phyloP scores from a whole-genome alignment of 305 asterid genomes.

The Andrographis paniculata region DNA sequence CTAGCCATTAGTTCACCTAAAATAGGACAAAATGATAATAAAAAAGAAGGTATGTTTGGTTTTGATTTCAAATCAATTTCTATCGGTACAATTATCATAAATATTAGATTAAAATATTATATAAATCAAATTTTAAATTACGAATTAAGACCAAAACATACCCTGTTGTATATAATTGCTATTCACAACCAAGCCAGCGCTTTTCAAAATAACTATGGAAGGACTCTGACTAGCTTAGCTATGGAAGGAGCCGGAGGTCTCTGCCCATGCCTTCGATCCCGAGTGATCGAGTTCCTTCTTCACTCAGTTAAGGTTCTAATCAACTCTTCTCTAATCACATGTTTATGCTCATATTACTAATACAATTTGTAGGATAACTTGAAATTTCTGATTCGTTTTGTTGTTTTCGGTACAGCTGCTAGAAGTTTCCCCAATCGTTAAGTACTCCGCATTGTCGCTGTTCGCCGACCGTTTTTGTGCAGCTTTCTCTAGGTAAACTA shows the following conservation, averaged over 20 bases:
- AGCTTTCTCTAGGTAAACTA: conserved; percentile 31
- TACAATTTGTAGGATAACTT: neutral
- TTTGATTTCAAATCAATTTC: too few relatives aligned
- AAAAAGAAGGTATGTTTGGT: too few relatives aligned
- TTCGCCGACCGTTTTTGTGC: conserved; percentile 80
- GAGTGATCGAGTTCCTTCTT: conserved; percentile 50
- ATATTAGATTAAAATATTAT: too few relatives aligned
- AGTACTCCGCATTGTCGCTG: conserved; percentile 64
- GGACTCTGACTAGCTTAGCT: conserved; percentile 1
- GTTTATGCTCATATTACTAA: neutral
- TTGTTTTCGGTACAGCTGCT: conserved; percentile 23
- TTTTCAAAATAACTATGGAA: too few relatives aligned
- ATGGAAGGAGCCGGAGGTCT: conserved; percentile 34
- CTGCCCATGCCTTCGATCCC: conserved; percentile 42
- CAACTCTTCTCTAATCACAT: neutral
- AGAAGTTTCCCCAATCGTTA: conserved; percentile 58
- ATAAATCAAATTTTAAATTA: too few relatives aligned
- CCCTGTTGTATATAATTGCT: too few relatives aligned
- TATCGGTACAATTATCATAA: too few relatives aligned
- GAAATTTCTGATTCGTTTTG: neutral
- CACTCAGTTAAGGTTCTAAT: conserved; percentile 35
- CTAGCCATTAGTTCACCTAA: too few relatives aligned
- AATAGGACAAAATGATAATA: too few relatives aligned
- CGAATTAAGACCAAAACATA: too few relatives aligned
- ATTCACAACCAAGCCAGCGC: too few relatives aligned